These are phyloP conservation scores for Erythrophleum fordii DNA, from an alignment of 306 rosid genomes.

Conservation along the genomic window DNA sequence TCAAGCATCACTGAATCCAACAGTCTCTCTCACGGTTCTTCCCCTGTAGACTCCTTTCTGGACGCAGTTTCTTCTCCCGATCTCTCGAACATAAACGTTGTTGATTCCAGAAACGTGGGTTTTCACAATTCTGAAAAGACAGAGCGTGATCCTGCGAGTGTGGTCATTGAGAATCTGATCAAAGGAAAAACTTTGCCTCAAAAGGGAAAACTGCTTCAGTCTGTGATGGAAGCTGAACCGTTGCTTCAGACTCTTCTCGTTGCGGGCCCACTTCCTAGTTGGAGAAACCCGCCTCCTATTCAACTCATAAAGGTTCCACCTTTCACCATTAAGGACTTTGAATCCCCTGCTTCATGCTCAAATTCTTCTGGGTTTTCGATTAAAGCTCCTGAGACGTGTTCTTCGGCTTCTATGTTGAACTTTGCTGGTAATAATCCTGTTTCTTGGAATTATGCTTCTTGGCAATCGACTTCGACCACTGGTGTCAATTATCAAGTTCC, in stretches of 20 bases:
- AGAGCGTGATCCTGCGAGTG: conserved; percentile 45
- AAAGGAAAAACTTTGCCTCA: conserved; percentile 61
- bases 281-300: conserved; percentile 86
- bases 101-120: conserved; percentile 29
- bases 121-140: conserved; percentile 24
- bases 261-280: conserved; percentile 80
- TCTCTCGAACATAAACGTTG: conserved; percentile 62
- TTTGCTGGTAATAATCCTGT: conserved; percentile 44
- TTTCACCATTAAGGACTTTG: conserved; percentile 49
- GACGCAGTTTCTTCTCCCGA: conserved; percentile 77
- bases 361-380: conserved; percentile 29
- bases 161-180: conserved; percentile 54
- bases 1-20: conserved; percentile 65
- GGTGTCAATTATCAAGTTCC: conserved; percentile 43
- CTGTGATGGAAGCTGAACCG: conserved; percentile 83
- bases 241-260: conserved; percentile 68
- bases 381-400: conserved; percentile 30
- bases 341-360: conserved; percentile 4
- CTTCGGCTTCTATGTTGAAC: conserved; percentile 61
- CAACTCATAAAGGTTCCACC: conserved; percentile 66
- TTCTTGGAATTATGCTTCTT: conserved; percentile 42
- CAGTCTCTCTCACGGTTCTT: conserved; percentile 65
- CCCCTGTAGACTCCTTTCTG: conserved; percentile 75
- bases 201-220: conserved; percentile 70
- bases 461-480: conserved; percentile 39